A percentile compares a stretch with the other conserved stretches of the same genome.
Evolutionary conservation across 139 green algal genomes (phyloP).

Genomic region (Chlorella sp.): DNA sequence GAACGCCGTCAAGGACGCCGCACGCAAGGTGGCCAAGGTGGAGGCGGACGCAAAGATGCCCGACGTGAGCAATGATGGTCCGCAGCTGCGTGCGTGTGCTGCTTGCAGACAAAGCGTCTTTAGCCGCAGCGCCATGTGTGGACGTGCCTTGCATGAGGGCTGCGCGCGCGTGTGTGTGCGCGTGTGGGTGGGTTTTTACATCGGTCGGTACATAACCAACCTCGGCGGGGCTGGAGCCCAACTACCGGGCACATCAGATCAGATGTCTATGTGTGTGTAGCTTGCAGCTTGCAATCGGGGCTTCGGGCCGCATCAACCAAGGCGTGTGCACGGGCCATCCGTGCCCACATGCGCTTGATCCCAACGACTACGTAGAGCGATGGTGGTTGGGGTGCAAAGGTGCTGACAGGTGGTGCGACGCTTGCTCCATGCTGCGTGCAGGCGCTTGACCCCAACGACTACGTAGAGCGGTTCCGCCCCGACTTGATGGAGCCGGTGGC

Average conservation of each 20-base stretch:
- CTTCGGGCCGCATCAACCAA: no score
- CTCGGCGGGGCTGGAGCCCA: no score
- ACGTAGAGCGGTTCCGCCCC: constrained; percentile 59
- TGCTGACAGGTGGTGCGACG: background rate
- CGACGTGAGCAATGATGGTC: constrained; percentile 8
- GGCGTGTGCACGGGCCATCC: no score
- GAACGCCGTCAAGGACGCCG: constrained; percentile 46
- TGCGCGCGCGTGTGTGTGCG: background rate
- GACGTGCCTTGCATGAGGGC: no score
- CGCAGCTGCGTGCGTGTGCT: no score
- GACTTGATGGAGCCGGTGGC: constrained; percentile 66
- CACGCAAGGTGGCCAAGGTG: constrained; percentile 42
- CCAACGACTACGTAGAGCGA: no score
- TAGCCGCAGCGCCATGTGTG: no score
- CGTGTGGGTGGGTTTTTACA: background rate
- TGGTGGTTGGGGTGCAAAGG: background rate
- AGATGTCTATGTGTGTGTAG: background rate
- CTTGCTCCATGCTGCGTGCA: constrained; percentile 4
- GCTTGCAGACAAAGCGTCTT: no score
- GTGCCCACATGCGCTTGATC: background rate
- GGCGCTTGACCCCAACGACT: constrained; percentile 50
- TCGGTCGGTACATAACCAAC: no score
- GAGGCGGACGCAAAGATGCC: constrained; percentile 48
- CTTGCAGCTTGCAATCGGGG: background rate
- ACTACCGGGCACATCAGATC: no score